phyloP scores from a whole-genome alignment of 73 alveolate genomes.

The Tetrahymena malaccensis region DNA sequence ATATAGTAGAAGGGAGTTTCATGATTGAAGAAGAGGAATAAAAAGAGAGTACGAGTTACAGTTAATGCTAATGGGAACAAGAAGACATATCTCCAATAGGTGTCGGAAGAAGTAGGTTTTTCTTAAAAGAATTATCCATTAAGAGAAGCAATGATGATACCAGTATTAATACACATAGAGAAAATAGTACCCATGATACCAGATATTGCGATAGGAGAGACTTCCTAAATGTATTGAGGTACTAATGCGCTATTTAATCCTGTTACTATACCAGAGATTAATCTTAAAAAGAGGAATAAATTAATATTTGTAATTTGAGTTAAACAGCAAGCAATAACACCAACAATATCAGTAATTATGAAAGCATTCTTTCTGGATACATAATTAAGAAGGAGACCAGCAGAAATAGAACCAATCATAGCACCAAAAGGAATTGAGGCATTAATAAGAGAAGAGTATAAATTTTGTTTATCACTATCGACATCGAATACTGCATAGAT shows the following conservation, averaged over 20 bases:
- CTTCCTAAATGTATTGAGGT: conserved; percentile 25
- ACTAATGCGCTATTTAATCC: conserved; percentile 31
- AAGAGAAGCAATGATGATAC: not conserved
- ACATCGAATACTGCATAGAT: not conserved
- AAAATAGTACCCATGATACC: conserved; percentile 28
- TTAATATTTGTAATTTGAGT: not conserved
- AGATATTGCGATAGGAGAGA: conserved; percentile 13
- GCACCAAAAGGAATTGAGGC: conserved; percentile 40
- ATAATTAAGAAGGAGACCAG: not conserved
- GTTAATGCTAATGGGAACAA: conserved; percentile 3
- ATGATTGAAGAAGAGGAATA: not conserved
- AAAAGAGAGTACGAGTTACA: conserved; percentile 1
- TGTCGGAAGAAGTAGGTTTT: not conserved
- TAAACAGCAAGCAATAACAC: conserved; percentile 6
- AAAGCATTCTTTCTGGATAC: not conserved
- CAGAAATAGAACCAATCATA: conserved; percentile 8
- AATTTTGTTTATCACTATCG: not conserved
- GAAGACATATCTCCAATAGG: conserved; percentile 14
- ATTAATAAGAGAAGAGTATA: not conserved
- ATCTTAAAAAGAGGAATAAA: not conserved
- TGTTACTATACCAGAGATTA: conserved; percentile 13
- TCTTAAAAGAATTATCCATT: conserved; percentile 22
- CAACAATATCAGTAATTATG: conserved; percentile 20
- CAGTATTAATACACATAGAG: conserved; percentile 7
- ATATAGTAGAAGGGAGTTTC: conserved; percentile 8